Base-by-base conservation (phyloP, 2,329 filamentous ascomycete species). In the Alternaria dauci region DNA sequence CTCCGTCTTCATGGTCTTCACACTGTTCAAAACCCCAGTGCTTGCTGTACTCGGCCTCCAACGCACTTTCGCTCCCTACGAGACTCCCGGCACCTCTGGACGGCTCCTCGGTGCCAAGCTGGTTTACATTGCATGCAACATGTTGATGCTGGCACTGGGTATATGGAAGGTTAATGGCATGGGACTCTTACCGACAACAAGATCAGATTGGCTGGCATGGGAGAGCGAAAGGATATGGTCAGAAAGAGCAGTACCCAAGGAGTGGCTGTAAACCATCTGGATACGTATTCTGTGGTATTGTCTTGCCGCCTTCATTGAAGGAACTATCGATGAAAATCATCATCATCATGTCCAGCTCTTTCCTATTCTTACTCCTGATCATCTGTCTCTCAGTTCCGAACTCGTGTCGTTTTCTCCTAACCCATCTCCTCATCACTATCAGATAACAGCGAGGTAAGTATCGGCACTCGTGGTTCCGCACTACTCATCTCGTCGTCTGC, bases 1-100 rank as follows among this genome's bases (percentile, higher is more conserved):
- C 84, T 96, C 91, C 81, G 98, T 99, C 81, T 98, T 98, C 93
- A 99, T 98, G 94, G 94, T 98, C 18, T 94, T 94, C 74, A 98
- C 97, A 91, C 89, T 96, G 46, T 99, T 99, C 86, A 98, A 98
- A 85, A 96, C 92, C 69, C 95, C 95, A 9, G 86, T 99, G 62
- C 88, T 92, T 79, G 95, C 94, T 34, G 82, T 98, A 46, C 81
- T 96, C 62, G 88, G 84, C 69, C 94, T 94, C 48, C 93, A 95
- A 76, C 87, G 89, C 74, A 92, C 91, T n/a, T 98, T 99, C 78
- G 88, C 92, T 75, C 90, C 91, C 63, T 96, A 96, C 80, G 93
- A 97, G 78, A 94, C 92, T 20, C 89, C 93, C 54, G 88, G 87
- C 34, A 97, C 92, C 69, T 87, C 86, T 65, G 83, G 81, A 39